Base-by-base conservation (phyloP, 129 eudicot species). In the Flaveria sonorensis region DNA sequence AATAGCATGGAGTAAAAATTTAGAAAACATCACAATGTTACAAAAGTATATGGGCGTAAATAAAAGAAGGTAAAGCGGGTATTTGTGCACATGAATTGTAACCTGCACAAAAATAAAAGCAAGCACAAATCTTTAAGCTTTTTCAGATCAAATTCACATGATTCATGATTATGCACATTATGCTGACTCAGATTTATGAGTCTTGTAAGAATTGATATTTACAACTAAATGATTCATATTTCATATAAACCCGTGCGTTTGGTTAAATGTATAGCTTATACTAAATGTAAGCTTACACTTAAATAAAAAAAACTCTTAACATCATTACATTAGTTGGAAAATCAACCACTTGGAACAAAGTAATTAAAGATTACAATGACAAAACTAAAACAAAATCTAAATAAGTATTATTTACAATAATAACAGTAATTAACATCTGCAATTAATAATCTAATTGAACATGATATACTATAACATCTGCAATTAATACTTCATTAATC, bases 1-100 rank as follows among this genome's bases (percentile, higher is more conserved):
- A 39, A 46, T 73, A 39, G 39, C 62, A 53, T 72, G 64, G 14
- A 51, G 50, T 20, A 65, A 59, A 28, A 9, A 24, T 28, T 6
- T 56, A 47, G 3, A 62, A 65, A 76, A 15, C 21, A 65, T 76
- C 53, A 14, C 43, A 32, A 36, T 10, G 19, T 20, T 13, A 50
- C 12, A 10, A 50, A 65, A 36, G 23, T 15, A 20, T 51, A 64
- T 65, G 76, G 62, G 57, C 42, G 59, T 3, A 70, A 64, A 76
- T 46, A 75, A 62, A 59, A 4, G 47, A 28, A 18, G 10, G 21
- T 24, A 11, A 64, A 64, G 72, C 42, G 0, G 7, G 53, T 10
- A 16, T 43, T 6, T 42, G n/a, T 24, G 60, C 68, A 53, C 26
- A 20, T 77, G 59, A 56, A 68, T 30, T 42, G 57, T 43, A 42